Conservation (phyloP, 768 basidiomycete species). For the Trametes maxima region DNA sequence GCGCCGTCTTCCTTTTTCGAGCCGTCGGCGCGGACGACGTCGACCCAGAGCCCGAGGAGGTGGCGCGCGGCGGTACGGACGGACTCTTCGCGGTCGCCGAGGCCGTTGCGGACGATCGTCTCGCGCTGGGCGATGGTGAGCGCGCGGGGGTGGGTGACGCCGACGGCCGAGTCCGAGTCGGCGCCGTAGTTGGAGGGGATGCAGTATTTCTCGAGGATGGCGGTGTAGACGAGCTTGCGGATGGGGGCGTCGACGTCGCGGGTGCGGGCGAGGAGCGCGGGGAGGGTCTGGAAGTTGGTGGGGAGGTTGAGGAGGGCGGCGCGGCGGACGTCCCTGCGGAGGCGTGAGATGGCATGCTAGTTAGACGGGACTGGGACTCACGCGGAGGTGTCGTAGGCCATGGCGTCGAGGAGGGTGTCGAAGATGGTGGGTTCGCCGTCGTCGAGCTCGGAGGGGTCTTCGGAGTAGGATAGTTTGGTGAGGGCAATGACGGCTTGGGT, state of each 20-base stretch:
- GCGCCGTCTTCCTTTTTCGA: constrained; percentile 46
- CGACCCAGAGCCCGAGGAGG: constrained; percentile 78
- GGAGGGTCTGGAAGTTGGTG: constrained; percentile 54
- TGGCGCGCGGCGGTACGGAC: constrained; percentile 74
- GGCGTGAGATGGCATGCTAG: neutral
- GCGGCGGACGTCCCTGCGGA: constrained; percentile 80
- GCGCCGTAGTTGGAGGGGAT: constrained; percentile 28
- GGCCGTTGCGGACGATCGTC: constrained; percentile 74
- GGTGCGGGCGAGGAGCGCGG: constrained; percentile 70
- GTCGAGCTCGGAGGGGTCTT: constrained; percentile 57
- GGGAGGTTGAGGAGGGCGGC: constrained; percentile 75
- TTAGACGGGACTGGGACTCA: constrained; percentile 42
- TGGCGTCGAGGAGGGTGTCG: constrained; percentile 65
- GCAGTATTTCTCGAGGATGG: constrained; percentile 53
- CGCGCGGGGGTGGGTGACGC: constrained; percentile 61
- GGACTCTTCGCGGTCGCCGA: constrained; percentile 79
- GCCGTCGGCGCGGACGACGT: constrained; percentile 44
- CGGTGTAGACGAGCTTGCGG: constrained; percentile 72
- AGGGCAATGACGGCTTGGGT: constrained; percentile 81
- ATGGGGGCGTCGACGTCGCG: constrained; percentile 77
- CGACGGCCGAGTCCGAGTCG: constrained; percentile 41
- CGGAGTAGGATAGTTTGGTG: constrained; percentile 72
- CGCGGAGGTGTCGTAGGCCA: constrained; percentile 76
- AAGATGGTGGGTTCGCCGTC: constrained; percentile 55
- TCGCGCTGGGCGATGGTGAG: constrained; percentile 77